Evolutionary conservation across 2,329 filamentous ascomycete genomes (phyloP), one percentile per base, ranked within the genome.

Genomic region (Colletotrichum graminicola): DNA sequence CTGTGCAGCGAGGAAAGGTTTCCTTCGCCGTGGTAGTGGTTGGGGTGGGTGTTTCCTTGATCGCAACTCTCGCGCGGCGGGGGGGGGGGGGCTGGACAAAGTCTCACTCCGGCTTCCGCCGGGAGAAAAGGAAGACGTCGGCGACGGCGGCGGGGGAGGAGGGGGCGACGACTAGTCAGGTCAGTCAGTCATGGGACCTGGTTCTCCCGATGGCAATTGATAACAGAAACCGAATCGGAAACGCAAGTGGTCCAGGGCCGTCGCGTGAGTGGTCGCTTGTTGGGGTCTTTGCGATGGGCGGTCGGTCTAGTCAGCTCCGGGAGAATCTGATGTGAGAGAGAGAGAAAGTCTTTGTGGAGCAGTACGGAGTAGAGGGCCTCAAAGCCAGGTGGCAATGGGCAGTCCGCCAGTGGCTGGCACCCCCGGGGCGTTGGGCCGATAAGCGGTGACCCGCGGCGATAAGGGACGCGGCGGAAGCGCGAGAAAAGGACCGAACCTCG

Each of bases 311-410:
- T 62, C 23, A 61, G 56, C 39, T 55, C 21, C 32, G 49, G 29
- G 51, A 11, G 23, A 41, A 52, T 61, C 43, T 66, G 63, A 45
- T 39, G 54, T 60, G 11, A 47, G 41, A n/a, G 39, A 21, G 34
- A 12, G 36, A 21, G 21, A 21, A 29, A 43, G 18, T 45, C 43
- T n/a, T 11, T 4, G 43, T 45, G 43, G 43, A 45, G 43, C 18
- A 47, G 23, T n/a, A n/a, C n/a, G n/a, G n/a, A n/a, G n/a, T 62
- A 47, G 67, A 71, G 56, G 68, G 64, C 64, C 68, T 71, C 68
- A 63, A 57, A 34, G 23, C n/a, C 41, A 41, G 49, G 23, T 29
- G 26, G 12, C 29, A 36, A 29, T 10, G 54, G 54, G 11, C 11
- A 56, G 8, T 2, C 16, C 4, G 55, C 34, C 14, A 41, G 18